Conservation (phyloP, 306 rosid genomes). For the Quercus ilex region DNA sequence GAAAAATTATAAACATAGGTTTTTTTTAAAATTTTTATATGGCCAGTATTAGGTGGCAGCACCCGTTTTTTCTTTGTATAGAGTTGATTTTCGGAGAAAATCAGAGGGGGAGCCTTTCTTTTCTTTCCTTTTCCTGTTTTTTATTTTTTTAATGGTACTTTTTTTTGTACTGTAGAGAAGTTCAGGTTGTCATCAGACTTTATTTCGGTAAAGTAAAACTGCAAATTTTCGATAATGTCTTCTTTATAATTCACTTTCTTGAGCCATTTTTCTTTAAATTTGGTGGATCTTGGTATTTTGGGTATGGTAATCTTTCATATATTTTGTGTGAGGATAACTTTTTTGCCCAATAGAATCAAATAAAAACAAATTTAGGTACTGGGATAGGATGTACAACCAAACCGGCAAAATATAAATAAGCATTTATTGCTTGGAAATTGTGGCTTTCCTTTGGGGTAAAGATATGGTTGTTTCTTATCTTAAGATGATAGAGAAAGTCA, state of each 20-base stretch:
- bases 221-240: not conserved
- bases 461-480: not conserved
- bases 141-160: not conserved
- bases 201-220: conserved; percentile 20
- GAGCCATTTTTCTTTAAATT: too few relatives aligned
- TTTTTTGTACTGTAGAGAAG: conserved; percentile 23
- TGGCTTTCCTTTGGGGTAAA: conserved; percentile 29
- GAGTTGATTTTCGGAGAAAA: conserved; percentile 5
- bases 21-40: not conserved
- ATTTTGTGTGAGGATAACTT: not conserved
- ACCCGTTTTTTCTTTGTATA: conserved; percentile 7
- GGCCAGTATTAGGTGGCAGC: too few relatives aligned
- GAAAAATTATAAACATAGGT: conserved; percentile 1
- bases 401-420: not conserved
- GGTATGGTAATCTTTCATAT: too few relatives aligned
- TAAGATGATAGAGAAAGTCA: conserved; percentile 4
- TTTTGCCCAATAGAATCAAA: not conserved
- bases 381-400: conserved; percentile 1
- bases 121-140: not conserved
- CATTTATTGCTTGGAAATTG: not conserved
- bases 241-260: not conserved
- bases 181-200: conserved; percentile 22
- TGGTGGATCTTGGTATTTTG: too few relatives aligned
- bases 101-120: conserved; percentile 13
- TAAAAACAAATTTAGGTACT: not conserved